Evolutionary conservation across 768 basidiomycete genomes (phyloP).

Genomic region (Infundibulicybe gibba): DNA sequence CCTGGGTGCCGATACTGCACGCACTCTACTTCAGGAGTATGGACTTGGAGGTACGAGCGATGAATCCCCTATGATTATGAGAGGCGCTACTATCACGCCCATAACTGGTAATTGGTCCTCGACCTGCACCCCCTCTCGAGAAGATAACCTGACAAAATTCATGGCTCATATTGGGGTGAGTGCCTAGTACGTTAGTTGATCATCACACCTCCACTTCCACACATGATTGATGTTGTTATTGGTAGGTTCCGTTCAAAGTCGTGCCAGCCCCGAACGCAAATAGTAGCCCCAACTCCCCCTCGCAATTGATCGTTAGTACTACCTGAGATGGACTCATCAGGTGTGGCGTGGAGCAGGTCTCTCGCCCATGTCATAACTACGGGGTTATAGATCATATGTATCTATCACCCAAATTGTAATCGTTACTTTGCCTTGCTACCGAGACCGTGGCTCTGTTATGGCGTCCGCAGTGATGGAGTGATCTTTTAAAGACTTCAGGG

Average conservation of each 20-base stretch:
- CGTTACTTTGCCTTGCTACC: too few relatives aligned
- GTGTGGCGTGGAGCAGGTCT: conserved; percentile 13
- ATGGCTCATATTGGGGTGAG: conserved; percentile 46
- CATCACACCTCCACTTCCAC: background rate
- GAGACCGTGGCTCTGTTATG: too few relatives aligned
- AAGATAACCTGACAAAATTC: conserved; percentile 35
- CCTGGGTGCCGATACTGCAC: conserved; percentile 36
- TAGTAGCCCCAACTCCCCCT: conserved; percentile 12
- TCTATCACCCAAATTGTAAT: too few relatives aligned
- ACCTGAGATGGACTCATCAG: conserved; percentile 1
- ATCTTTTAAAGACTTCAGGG: too few relatives aligned
- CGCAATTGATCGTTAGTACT: conserved; percentile 19
- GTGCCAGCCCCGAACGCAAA: conserved; percentile 32
- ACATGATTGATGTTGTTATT: conserved; percentile 1
- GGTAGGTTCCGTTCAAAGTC: conserved; percentile 37
- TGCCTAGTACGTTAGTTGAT: conserved; percentile 10
- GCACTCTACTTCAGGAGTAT: conserved; percentile 40
- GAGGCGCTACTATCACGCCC: conserved; percentile 5
- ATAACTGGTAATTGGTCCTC: conserved; percentile 2
- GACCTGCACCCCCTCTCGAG: conserved; percentile 6
- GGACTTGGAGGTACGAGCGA: conserved; percentile 28
- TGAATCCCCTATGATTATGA: conserved; percentile 20
- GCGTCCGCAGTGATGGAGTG: too few relatives aligned
- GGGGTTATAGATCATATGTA: too few relatives aligned
- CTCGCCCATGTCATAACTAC: too few relatives aligned